A percentile compares a stretch with the other conserved stretches of the same genome.
These are phyloP conservation scores for Typha latifolia DNA, from an alignment of 176 grass and related monocot species.

Conservation along the genomic window DNA sequence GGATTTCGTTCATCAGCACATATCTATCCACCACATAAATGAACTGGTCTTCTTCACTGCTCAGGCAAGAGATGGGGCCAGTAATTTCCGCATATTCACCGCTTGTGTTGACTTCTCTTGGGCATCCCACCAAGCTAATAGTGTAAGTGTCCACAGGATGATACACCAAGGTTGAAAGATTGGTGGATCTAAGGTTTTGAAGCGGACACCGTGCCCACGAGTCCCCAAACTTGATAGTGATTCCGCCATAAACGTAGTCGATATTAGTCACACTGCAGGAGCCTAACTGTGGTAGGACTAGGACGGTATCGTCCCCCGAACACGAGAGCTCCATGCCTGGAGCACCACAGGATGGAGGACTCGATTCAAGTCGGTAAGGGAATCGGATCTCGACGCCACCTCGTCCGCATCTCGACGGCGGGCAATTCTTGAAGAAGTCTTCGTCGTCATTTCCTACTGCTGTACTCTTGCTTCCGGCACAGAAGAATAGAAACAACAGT, in stretches of 20 bases:
- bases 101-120: background rate
- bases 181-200: slow-evolving; percentile 8
- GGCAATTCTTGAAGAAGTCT: slow-evolving; percentile 17
- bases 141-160: accelerated
- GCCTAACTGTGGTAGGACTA: slow-evolving; percentile 3
- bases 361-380: slow-evolving; percentile 19
- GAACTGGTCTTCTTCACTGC: slow-evolving; percentile 9
- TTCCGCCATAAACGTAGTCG: background rate
- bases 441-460: slow-evolving; percentile 2
- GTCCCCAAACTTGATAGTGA: slow-evolving; percentile 8
- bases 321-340: slow-evolving; percentile 16
- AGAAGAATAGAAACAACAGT: slow-evolving; percentile 8
- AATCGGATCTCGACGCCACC: slow-evolving; percentile 22
- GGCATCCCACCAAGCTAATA: slow-evolving; percentile 7
- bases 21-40: background rate
- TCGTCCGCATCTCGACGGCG: background rate
- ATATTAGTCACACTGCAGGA: slow-evolving; percentile 10
- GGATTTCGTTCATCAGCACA: background rate
- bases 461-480: background rate
- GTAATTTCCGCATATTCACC: no score
- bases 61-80: slow-evolving; percentile 20
- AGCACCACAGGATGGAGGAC: slow-evolving; percentile 14
- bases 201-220: slow-evolving; percentile 5
- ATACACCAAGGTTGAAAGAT: slow-evolving; percentile 2
- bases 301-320: slow-evolving; percentile 13